A percentile compares a stretch with the other conserved stretches of the same genome.
Evolutionary conservation across 495 filamentous ascomycete genomes (phyloP).

Genomic region (Aspergillus hancockii): DNA sequence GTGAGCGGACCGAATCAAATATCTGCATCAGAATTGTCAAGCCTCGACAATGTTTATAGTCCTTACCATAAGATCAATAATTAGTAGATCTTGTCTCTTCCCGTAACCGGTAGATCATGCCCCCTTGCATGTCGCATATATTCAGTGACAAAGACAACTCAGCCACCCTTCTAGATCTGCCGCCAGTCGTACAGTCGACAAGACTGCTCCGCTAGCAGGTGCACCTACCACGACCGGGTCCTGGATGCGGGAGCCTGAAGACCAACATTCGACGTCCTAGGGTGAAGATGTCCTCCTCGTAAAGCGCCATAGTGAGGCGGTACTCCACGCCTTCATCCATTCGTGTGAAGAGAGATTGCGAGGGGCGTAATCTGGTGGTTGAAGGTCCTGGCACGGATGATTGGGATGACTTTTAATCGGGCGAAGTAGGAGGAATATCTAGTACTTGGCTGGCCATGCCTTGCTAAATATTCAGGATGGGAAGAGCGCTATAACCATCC

Average conservation of each 20-base stretch:
- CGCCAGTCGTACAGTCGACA: conserved; percentile 42
- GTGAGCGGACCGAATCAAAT: too few relatives aligned
- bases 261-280: conserved; percentile 40
- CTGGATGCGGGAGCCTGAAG: conserved; percentile 30
- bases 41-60: neutral
- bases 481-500: too few relatives aligned
- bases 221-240: conserved; percentile 36
- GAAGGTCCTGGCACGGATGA: conserved; percentile 41
- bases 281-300: conserved; percentile 28
- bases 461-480: too few relatives aligned
- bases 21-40: neutral
- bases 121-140: neutral
- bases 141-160: too few relatives aligned
- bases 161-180: conserved; percentile 42
- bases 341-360: conserved; percentile 24
- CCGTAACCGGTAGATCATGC: neutral
- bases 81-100: neutral
- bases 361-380: conserved; percentile 32
- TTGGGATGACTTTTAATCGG: neutral
- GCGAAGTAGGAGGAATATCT: too few relatives aligned
- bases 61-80: neutral
- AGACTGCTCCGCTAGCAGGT: conserved; percentile 39
- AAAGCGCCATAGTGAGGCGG: conserved; percentile 26
- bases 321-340: conserved; percentile 21
- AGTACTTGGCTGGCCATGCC: too few relatives aligned